Base-by-base conservation (phyloP, 1,284 basidiomycete genomes). In the Rhodotorula mucilaginosa region DNA sequence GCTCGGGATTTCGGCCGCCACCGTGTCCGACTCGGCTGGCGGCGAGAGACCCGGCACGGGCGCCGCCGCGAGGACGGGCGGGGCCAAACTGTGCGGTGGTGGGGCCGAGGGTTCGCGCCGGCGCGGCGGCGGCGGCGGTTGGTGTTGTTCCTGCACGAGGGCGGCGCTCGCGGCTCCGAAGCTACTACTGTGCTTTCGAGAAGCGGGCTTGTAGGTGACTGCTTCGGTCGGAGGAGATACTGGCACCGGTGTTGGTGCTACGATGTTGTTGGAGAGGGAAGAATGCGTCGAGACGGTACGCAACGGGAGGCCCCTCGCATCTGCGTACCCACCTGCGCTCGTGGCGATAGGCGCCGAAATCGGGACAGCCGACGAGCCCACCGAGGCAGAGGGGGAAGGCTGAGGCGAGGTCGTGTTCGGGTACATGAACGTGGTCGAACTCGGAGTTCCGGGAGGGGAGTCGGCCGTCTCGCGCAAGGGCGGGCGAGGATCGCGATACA, bases 351-450 rank as follows among this genome's bases (percentile, higher is more conserved):
- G 39, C 39, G 39, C 39, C 39, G 10, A 44, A 23, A n/a, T 23
- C 51, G 34, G 66, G 19, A 26, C 51, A 7, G 49, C 39, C 23
- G 49, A 23, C 4, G 62, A 23, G 2, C 59, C n/a, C 10, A 52
- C 34, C 31, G 64, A 52, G 18, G 69, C 48, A 21, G 48, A 39
- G 1, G 54, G 64, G 1, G 64, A 66, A 13, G 57, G 60, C 5
- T 65, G 52, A 26, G 65, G 65, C 3, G 65, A 66, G 4, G 65
- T 66, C 10, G 65, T 66, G 44, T 66, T 66, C 13, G 12, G 21
- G 52, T 61, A 61, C 7, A 26, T 39, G 26, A 58, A 56, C 13
- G 16, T 15, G 7, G 64, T 54, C 5, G 68, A 52, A 21, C 39
- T 58, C 0, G 58, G 61, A 1, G 58, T 64, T 16, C 18, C 6